Base-by-base conservation (phyloP, 78 protist species). In the Anaeramoeba flamelloides region DNA sequence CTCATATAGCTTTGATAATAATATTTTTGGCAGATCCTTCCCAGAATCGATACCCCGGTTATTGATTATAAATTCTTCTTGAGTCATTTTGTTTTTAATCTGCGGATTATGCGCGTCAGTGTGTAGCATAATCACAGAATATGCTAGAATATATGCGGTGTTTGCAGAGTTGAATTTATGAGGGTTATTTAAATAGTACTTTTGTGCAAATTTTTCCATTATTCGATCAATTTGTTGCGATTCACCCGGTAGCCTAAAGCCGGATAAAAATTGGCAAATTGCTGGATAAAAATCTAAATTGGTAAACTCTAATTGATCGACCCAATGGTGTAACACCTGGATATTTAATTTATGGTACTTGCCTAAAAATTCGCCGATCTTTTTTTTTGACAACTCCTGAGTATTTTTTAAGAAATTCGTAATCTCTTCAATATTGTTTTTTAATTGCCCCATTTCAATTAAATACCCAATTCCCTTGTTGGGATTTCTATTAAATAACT, bases 151-250 rank as follows among this genome's bases (percentile, higher is more conserved):
- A 77, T 79, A 83, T 33, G 82, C 86, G 30, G 82, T 34, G 39
- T 83, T 82, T 8, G 0, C 40, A 39, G n/a, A 69, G 38, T 85
- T 1, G 77, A 80, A 53, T 40, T 41, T 8, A 36, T 2, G 33
- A 17, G 83, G 84, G 77, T 94, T 94, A 34, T 81, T 79, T 3
- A 8, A 1, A 69, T 0, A 0, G 76, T 30, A 83, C 38, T 17
- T 38, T 36, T 41, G 2, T 3, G 84, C 0, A 77, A 83, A 83
- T 12, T 0, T 40, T 30, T n/a, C 0, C 78, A 83, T 64, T 39
- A 83, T 83, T 32, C 86, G 87, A 76, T 96, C 97, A 22, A 96
- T 88, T 79, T 93, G 88, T 85, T 83, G 86, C n/a, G 82, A 74
- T 75, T 83, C 86, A 65, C 86, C 83, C 1, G 86, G 86, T 76